phyloP scores from a whole-genome alignment of 495 filamentous ascomycete genomes.

The Penicillium salamii region DNA sequence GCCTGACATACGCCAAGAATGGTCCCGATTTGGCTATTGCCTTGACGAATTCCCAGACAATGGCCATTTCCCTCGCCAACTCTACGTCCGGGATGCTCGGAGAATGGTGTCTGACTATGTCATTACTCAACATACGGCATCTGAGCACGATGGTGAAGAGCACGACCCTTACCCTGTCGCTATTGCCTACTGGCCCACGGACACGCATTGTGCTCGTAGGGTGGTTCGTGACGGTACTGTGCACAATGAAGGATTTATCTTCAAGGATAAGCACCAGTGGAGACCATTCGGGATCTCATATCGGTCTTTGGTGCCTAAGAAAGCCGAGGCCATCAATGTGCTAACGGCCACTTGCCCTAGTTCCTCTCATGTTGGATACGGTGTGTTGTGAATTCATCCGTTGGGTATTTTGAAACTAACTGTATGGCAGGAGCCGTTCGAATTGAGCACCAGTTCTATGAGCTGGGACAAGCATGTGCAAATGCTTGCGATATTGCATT shows the following conservation, averaged over 20 bases:
- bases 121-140: too few relatives aligned
- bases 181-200: conserved; percentile 6
- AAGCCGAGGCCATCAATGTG: not conserved
- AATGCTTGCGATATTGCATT: conserved; percentile 2
- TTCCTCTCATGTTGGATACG: conserved; percentile 3
- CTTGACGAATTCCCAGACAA: too few relatives aligned
- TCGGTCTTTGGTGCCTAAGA: not conserved
- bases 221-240: not conserved
- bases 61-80: too few relatives aligned
- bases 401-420: not conserved
- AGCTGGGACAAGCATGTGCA: conserved; percentile 2
- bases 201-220: conserved; percentile 1
- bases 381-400: not conserved
- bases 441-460: conserved; percentile 3
- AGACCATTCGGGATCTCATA: conserved; percentile 1
- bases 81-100: too few relatives aligned
- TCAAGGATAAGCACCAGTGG: conserved; percentile 6
- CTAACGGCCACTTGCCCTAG: conserved; percentile 2
- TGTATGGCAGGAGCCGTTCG: not conserved
- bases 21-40: too few relatives aligned
- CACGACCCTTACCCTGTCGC: too few relatives aligned
- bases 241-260: conserved; percentile 2
- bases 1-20: too few relatives aligned
- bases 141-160: too few relatives aligned
- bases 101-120: too few relatives aligned